Percentiles rank a stretch among this genome's conserved stretches.
Evolutionary conservation across 257 asterid species (phyloP).

Genomic region (Eucommia ulmoides): DNA sequence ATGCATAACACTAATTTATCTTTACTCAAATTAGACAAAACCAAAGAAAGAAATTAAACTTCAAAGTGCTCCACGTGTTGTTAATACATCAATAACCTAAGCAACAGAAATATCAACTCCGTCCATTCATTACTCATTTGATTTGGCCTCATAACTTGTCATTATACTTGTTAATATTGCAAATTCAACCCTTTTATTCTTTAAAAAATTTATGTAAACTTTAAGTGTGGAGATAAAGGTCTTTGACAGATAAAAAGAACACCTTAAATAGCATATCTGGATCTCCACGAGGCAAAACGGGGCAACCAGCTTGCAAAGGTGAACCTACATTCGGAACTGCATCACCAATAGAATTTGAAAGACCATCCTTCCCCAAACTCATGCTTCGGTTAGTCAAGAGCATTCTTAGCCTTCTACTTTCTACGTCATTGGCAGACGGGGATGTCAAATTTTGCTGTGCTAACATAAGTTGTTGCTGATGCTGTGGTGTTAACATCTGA

Average conservation of each 20-base stretch:
- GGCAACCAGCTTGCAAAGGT: constrained; percentile 67
- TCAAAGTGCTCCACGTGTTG: no score
- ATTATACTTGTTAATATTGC: no score
- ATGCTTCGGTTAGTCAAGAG: constrained; percentile 64
- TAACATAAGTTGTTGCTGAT: constrained; percentile 89
- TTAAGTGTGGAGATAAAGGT: background rate
- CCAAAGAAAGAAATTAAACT: no score
- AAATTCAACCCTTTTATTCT: no score
- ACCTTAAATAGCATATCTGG: constrained; percentile 82
- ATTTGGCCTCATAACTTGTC: no score
- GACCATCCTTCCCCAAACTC: constrained; percentile 89
- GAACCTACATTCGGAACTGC: constrained; percentile 70
- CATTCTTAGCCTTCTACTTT: constrained; percentile 87
- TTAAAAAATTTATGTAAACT: no score
- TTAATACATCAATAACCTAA: no score
- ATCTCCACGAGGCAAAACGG: constrained; percentile 72
- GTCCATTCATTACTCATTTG: no score
- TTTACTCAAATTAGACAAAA: no score
- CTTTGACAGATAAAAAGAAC: constrained; percentile 3
- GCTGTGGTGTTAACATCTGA: constrained; percentile 93
- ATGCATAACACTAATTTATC: no score
- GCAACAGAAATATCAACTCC: no score
- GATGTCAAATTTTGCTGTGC: constrained; percentile 88
- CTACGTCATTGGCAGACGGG: constrained; percentile 66
- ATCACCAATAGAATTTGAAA: constrained; percentile 70